Base-by-base conservation (phyloP, 78 protist species). In the Dictyostelium brefeldianum region DNA sequence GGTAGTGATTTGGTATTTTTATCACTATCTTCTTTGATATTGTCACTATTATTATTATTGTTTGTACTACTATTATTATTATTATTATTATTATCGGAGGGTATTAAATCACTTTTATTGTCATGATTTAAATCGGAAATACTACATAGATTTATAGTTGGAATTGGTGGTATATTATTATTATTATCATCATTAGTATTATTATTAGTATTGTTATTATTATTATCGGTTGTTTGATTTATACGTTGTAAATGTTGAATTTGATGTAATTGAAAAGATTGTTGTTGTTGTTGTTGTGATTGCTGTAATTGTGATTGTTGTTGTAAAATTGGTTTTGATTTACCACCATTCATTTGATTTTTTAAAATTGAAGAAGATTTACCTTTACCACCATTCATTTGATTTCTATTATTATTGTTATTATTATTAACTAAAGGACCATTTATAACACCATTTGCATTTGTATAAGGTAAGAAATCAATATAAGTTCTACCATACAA, bases 401-500 rank as follows among this genome's bases (percentile, higher is more conserved):
- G n/a, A 22, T 9, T 20, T 5, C 22, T 53, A 5, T 15, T 53
- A 53, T 14, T 51, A 51, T 12, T 51, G 18, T 17, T 54, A 54
- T 54, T 20, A 20, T 56, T 15, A 20, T 56, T 20, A 56, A 18
- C 22, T 18, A 18, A 20, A 9, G 3, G 8, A 10, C 27, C 70
- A 3, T 65, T 18, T 36, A 36, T 36, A 64, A n/a, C 31, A 25
- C 47, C 20, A 36, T 59, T 14, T 27, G 65, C 43, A 15, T 83
- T 67, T 36, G 50, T 80, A n/a, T 75, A 36, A 25, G 93, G 93
- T 25, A 87, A 10, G 51, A 48, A 65, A 80, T 87, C 93, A 11
- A 87, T 87, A 47, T 87, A 87, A 5, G 93, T 77, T 25, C 74
- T 70, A 10, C 93, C 93, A 36, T 64, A 87, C 0, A 70, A 14